Percentiles rank a stretch among this genome's conserved stretches.
Evolutionary conservation across 306 rosid genomes (phyloP).

Genomic region (Lathyrus sativus): DNA sequence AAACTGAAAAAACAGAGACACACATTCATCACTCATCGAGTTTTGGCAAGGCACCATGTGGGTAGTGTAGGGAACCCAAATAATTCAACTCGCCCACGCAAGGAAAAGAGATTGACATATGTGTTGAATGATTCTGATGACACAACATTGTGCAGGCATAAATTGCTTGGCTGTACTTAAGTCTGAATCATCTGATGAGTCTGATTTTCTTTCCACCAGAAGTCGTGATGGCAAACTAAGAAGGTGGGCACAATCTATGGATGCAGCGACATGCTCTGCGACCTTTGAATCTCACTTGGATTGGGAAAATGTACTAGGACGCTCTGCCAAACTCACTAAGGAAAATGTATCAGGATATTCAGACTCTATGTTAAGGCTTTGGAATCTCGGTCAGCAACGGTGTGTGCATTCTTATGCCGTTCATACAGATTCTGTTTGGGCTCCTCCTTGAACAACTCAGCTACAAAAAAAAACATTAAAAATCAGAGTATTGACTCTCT

Average conservation of each 20-base stretch:
- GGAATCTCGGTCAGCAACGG: too few species aligned
- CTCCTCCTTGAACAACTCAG: too few species aligned
- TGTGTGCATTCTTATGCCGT: too few species aligned
- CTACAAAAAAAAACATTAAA: too few species aligned
- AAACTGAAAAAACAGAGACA: conserved; percentile 26
- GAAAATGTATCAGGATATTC: too few species aligned
- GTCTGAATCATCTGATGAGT: conserved; percentile 58
- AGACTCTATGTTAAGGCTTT: too few species aligned
- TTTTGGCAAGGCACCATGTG: conserved; percentile 91
- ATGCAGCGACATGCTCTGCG: conserved; percentile 79
- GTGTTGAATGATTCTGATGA: conserved; percentile 84
- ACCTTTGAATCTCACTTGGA: conserved; percentile 98
- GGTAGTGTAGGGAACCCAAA: conserved; percentile 89
- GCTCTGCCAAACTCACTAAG: too few species aligned
- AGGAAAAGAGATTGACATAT: conserved; percentile 91
- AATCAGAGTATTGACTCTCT: too few species aligned
- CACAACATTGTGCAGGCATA: conserved; percentile 87
- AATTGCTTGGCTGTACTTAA: conserved; percentile 77
- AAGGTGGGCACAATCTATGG: conserved; percentile 74
- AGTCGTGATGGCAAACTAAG: conserved; percentile 97
- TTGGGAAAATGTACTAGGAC: too few species aligned
- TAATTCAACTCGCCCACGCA: conserved; percentile 85
- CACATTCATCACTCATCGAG: conserved; percentile 49
- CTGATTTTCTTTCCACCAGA: conserved; percentile 83
- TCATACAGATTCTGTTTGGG: too few species aligned